Percentiles rank a stretch among this genome's conserved stretches.
Evolutionary conservation across 139 green algal species (phyloP).

Genomic region (Gonium pectorale): DNA sequence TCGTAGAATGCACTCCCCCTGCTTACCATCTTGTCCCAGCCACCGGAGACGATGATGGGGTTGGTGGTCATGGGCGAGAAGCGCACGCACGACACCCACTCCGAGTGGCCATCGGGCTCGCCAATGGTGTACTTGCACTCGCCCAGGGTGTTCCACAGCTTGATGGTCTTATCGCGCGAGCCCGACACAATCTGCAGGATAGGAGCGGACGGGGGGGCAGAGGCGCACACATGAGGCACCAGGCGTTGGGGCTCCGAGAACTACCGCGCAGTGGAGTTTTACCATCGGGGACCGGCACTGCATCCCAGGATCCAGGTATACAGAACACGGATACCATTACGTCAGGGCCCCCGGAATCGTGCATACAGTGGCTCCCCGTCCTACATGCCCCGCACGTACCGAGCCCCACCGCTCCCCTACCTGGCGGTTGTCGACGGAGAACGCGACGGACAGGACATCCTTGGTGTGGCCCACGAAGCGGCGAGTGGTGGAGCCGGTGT

Average conservation of each 20-base stretch:
- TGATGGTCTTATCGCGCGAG: slow-evolving; percentile 97
- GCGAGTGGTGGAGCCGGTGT: slow-evolving; percentile 95
- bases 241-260: too few species aligned
- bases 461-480: slow-evolving; percentile 99
- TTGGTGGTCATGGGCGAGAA: slow-evolving; percentile 97
- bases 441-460: slow-evolving; percentile 98
- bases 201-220: too few species aligned
- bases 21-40: slow-evolving; percentile 98
- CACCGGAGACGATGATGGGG: slow-evolving; percentile 98
- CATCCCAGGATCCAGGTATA: too few species aligned
- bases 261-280: too few species aligned
- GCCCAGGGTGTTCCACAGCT: slow-evolving; percentile 98
- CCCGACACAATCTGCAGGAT: slow-evolving; percentile 99
- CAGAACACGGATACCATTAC: too few species aligned
- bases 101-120: slow-evolving; percentile 94
- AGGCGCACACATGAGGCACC: too few species aligned
- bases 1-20: slow-evolving; percentile 49
- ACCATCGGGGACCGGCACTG: too few species aligned
- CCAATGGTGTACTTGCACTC: slow-evolving; percentile 99
- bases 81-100: slow-evolving; percentile 97
- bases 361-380: too few species aligned
- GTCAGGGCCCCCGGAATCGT: too few species aligned
- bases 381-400: too few species aligned
- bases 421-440: slow-evolving; percentile 99
- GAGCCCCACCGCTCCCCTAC: too few species aligned